Percentiles rank a stretch among this genome's conserved stretches.
Evolutionary conservation across 2,329 filamentous ascomycete genomes (phyloP).

Genomic region (Trichoderma afroharzianum): DNA sequence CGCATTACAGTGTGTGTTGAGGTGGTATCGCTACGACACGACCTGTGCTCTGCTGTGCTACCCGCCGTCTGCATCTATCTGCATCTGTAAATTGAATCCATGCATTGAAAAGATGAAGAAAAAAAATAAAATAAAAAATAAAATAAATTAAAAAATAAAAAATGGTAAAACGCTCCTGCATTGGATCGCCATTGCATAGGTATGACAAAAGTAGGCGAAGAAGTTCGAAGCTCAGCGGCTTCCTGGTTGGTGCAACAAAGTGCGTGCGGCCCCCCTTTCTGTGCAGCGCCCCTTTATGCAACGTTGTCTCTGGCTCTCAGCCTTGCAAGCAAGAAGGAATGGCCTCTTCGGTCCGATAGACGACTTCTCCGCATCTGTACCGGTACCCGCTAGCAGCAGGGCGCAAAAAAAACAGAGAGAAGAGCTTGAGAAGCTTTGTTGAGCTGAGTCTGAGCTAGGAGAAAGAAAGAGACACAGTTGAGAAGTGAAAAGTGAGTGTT

Average conservation of each 20-base stretch:
- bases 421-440: neutral
- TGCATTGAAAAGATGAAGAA: neutral
- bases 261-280: neutral
- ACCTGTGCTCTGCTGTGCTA: neutral
- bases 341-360: conserved; percentile 30
- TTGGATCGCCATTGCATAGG: conserved; percentile 6
- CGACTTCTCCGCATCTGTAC: conserved; percentile 25
- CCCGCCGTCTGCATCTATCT: neutral
- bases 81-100: neutral
- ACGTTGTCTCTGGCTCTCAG: conserved; percentile 12
- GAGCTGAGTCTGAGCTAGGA: neutral
- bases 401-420: neutral
- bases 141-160: neutral
- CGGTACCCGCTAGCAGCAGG: neutral
- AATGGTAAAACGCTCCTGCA: neutral
- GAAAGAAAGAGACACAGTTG: neutral
- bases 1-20: neutral
- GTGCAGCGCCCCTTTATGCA: conserved; percentile 13
- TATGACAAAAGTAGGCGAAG: neutral
- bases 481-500: neutral
- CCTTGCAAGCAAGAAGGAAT: conserved; percentile 16
- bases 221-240: neutral
- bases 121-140: neutral
- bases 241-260: neutral
- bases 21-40: neutral